Conservation (phyloP, 139 green algal genomes). For the Ulvella scutata region DNA sequence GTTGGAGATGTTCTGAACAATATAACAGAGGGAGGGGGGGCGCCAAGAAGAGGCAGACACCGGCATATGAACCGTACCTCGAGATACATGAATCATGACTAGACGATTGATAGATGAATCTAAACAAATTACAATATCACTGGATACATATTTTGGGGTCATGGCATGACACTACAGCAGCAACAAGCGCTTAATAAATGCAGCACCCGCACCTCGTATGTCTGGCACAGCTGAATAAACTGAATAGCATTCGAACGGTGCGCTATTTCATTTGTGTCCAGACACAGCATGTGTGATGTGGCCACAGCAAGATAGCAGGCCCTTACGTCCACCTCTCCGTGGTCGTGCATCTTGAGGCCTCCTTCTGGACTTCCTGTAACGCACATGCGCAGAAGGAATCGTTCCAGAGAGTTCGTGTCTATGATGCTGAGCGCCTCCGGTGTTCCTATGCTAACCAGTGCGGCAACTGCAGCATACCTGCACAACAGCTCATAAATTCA, state of each 20-base stretch:
- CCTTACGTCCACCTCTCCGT: conserved; percentile 82
- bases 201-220: background rate
- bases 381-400: conserved; percentile 65
- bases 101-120: too few relatives aligned
- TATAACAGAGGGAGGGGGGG: too few relatives aligned
- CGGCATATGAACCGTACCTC: too few relatives aligned
- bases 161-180: too few relatives aligned
- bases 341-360: conserved; percentile 75
- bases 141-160: too few relatives aligned
- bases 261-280: conserved; percentile 47
- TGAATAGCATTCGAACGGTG: conserved; percentile 27
- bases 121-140: too few relatives aligned
- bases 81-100: too few relatives aligned
- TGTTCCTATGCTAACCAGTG: conserved; percentile 66
- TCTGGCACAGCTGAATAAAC: conserved; percentile 52
- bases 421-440: conserved; percentile 40
- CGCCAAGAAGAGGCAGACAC: too few relatives aligned
- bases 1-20: too few relatives aligned
- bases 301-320: conserved; percentile 85
- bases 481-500: too few relatives aligned
- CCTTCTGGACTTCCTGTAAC: conserved; percentile 39
- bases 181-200: too few relatives aligned
- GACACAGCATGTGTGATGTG: conserved; percentile 43
- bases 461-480: conserved; percentile 69
- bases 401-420: conserved; percentile 18